Evolutionary conservation across 176 grass and related monocot genomes (phyloP).

Genomic region (Aegilops umbellulata): DNA sequence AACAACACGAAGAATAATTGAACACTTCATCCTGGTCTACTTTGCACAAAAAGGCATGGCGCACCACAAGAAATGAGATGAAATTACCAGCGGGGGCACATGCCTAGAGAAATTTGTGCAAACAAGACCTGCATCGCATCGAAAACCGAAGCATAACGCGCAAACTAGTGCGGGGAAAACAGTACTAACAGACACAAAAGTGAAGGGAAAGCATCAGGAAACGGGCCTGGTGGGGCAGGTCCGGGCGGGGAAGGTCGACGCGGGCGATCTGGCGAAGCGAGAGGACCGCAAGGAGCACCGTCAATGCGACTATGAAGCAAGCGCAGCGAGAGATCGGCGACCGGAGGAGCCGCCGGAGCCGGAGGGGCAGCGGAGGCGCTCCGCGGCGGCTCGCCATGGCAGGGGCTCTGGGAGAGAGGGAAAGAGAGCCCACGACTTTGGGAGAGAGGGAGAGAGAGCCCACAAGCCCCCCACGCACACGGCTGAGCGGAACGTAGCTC

Average conservation of each 20-base stretch:
- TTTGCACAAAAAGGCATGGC: background rate
- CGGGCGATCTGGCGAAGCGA: conserved; percentile 61
- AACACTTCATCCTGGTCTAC: background rate
- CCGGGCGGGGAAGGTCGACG: conserved; percentile 39
- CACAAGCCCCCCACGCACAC: too few species aligned
- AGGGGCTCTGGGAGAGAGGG: background rate
- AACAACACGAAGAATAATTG: background rate
- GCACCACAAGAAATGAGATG: background rate
- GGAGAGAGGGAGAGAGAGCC: too few species aligned
- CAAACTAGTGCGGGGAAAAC: background rate
- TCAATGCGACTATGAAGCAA: conserved; percentile 38
- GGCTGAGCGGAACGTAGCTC: too few species aligned
- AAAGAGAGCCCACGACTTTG: background rate
- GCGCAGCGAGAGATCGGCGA: conserved; percentile 43
- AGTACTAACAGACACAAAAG: background rate
- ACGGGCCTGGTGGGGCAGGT: conserved; percentile 12
- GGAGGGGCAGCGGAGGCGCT: conserved; percentile 5
- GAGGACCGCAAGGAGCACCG: conserved; percentile 47
- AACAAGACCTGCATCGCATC: background rate
- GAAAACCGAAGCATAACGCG: background rate
- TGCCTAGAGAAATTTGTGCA: background rate
- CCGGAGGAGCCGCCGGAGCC: conserved; percentile 26
- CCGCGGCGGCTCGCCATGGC: conserved; percentile 34
- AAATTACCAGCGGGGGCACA: background rate
- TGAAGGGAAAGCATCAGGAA: background rate